phyloP scores from a whole-genome alignment of 345 rosid genomes.

The Punica granatum region DNA sequence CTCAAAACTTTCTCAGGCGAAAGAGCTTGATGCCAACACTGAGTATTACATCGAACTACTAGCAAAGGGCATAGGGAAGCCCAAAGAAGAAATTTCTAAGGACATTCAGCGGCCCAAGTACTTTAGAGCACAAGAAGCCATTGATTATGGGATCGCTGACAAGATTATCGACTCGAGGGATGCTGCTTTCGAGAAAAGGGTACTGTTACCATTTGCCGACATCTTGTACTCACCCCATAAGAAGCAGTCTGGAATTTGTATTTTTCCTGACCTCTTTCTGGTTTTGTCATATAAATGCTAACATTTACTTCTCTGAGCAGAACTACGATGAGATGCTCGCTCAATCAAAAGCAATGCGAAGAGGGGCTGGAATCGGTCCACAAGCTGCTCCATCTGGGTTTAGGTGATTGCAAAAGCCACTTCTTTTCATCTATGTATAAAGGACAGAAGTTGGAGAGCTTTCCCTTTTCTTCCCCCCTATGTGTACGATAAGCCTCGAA shows the following conservation, averaged over 20 bases:
- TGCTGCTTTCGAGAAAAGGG: constrained; percentile 53
- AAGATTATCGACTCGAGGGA: constrained; percentile 54
- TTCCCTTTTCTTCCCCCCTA: not conserved
- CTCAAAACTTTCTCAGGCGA: constrained; percentile 36
- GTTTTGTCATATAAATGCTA: constrained; percentile 7
- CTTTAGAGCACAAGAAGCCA: constrained; percentile 60
- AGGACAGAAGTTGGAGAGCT: constrained; percentile 1
- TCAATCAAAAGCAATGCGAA: constrained; percentile 51
- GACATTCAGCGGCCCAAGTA: constrained; percentile 68
- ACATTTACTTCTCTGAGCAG: constrained; percentile 23
- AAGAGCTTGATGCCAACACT: constrained; percentile 70
- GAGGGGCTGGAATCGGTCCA: constrained; percentile 49
- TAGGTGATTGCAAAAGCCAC: constrained; percentile 24
- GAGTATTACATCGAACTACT: constrained; percentile 62
- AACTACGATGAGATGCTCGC: constrained; percentile 64
- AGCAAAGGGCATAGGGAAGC: constrained; percentile 67
- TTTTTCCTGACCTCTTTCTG: constrained; percentile 1
- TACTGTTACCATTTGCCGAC: constrained; percentile 13
- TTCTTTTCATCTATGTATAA: not conserved
- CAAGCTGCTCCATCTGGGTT: constrained; percentile 49
- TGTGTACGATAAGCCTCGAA: not conserved
- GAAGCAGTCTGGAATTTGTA: not conserved
- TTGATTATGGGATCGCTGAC: constrained; percentile 86
- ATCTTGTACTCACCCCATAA: not conserved
- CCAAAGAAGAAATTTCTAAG: constrained; percentile 65